Evolutionary conservation across 2,329 filamentous ascomycete genomes (phyloP).

Genomic region (Cercospora nicotianae): DNA sequence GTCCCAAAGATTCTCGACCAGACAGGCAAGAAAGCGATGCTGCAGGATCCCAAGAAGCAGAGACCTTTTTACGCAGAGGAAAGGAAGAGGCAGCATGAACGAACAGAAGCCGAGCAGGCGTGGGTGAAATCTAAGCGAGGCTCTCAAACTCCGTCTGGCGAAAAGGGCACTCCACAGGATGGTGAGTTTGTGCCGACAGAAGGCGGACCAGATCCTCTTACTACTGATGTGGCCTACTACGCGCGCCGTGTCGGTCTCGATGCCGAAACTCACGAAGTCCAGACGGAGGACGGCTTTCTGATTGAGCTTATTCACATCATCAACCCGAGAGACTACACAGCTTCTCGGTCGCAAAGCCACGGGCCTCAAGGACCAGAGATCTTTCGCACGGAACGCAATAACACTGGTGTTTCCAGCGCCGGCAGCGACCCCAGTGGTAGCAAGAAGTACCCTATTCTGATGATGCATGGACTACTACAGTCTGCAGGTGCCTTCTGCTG

Average conservation of each 20-base stretch:
- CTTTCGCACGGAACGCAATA: slow-evolving; percentile 47
- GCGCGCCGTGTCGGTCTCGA: slow-evolving; percentile 84
- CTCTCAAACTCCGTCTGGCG: slow-evolving; percentile 47
- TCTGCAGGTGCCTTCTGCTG: slow-evolving; percentile 84
- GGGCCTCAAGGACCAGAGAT: slow-evolving; percentile 60
- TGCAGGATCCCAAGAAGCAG: slow-evolving; percentile 59
- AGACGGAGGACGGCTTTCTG: slow-evolving; percentile 92
- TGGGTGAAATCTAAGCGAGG: slow-evolving; percentile 59
- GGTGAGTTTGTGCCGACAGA: slow-evolving; percentile 66
- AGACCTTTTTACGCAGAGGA: slow-evolving; percentile 77
- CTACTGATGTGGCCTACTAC: slow-evolving; percentile 79
- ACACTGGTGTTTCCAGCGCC: slow-evolving; percentile 37
- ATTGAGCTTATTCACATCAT: slow-evolving; percentile 88
- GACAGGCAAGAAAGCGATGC: slow-evolving; percentile 55
- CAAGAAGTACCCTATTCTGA: slow-evolving; percentile 75
- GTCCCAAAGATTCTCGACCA: slow-evolving; percentile 56
- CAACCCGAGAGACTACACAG: slow-evolving; percentile 70
- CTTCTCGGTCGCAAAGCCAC: slow-evolving; percentile 52
- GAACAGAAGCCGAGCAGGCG: slow-evolving; percentile 59
- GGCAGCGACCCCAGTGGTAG: slow-evolving; percentile 35
- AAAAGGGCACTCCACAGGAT: slow-evolving; percentile 41
- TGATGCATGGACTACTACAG: slow-evolving; percentile 87
- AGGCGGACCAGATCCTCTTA: slow-evolving; percentile 74
- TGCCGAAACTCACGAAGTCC: slow-evolving; percentile 76
- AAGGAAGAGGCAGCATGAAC: slow-evolving; percentile 54